These are phyloP conservation scores for Amesomyces nigricolor DNA, from an alignment of 2,329 filamentous ascomycete genomes.

Conservation along the genomic window DNA sequence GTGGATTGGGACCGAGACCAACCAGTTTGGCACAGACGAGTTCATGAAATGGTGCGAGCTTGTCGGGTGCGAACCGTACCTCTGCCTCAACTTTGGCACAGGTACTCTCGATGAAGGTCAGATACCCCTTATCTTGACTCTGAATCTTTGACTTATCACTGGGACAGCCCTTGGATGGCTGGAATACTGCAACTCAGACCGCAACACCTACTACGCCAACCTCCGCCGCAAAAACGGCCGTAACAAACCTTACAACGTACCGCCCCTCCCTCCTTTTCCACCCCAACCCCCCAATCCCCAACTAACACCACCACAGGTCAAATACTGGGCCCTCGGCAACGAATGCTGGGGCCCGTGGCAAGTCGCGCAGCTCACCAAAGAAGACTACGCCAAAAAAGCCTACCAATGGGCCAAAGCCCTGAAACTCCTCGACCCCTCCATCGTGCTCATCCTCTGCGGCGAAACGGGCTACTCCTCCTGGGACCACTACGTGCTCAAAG, in stretches of 20 bases:
- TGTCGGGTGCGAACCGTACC: constrained; percentile 69
- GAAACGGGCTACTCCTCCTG: constrained; percentile 63
- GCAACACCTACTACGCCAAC: constrained; percentile 76
- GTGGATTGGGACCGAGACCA: constrained; percentile 71
- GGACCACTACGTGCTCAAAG: constrained; percentile 68
- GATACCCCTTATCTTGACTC: background rate
- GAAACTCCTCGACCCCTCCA: constrained; percentile 63
- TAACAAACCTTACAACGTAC: constrained; percentile 63
- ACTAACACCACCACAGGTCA: constrained; percentile 39
- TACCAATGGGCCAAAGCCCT: constrained; percentile 68
- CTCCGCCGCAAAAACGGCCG: constrained; percentile 69
- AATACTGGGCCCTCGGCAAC: constrained; percentile 84
- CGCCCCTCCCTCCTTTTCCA: background rate
- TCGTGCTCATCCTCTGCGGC: constrained; percentile 69
- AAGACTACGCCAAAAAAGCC: constrained; percentile 63
- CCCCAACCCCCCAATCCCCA: background rate
- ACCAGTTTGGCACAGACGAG: constrained; percentile 79
- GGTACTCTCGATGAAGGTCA: constrained; percentile 48
- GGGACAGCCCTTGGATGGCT: constrained; percentile 59
- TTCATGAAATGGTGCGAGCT: constrained; percentile 76
- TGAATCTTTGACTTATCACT: background rate
- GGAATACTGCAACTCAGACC: constrained; percentile 78
- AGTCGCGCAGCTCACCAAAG: constrained; percentile 62
- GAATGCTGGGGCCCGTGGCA: constrained; percentile 64
- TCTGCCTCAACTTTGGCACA: constrained; percentile 77